A percentile compares a stretch with the other conserved stretches of the same genome.
Conservation (phyloP, 805 yeast genomes). For the Cyberlindnera xylosilytica region DNA sequence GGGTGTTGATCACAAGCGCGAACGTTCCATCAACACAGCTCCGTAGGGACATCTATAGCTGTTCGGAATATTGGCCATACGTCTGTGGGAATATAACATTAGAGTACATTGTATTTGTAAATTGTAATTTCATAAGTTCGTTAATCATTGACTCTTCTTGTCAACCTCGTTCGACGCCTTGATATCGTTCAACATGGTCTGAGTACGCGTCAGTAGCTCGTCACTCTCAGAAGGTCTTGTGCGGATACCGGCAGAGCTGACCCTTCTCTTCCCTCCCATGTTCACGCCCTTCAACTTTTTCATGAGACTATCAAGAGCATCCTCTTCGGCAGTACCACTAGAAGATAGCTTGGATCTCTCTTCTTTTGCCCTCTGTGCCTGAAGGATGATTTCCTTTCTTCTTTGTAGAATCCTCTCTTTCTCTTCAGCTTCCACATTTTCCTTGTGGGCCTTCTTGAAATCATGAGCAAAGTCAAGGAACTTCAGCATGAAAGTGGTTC, state of each 20-base stretch:
- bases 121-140: background rate
- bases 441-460: slow-evolving; percentile 75
- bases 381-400: slow-evolving; percentile 54
- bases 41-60: too few species aligned
- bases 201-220: slow-evolving; percentile 25
- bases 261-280: slow-evolving; percentile 35
- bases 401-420: slow-evolving; percentile 75
- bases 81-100: too few species aligned
- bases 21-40: too few species aligned
- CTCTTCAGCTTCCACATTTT: slow-evolving; percentile 78
- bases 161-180: slow-evolving; percentile 9
- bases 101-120: too few species aligned
- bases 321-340: slow-evolving; percentile 15
- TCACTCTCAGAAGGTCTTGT: slow-evolving; percentile 13
- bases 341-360: slow-evolving; percentile 20
- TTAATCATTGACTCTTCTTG: background rate
- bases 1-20: too few species aligned
- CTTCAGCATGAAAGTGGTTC: slow-evolving; percentile 69
- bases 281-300: slow-evolving; percentile 84
- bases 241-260: slow-evolving; percentile 16
- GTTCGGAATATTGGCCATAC: too few species aligned
- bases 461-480: slow-evolving; percentile 77
- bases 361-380: slow-evolving; percentile 24
- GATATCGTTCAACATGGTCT: slow-evolving; percentile 26
- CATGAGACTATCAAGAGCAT: slow-evolving; percentile 78